These are phyloP conservation scores for Yarrowia sp. DNA, from an alignment of 805 yeast species.

Conservation along the genomic window DNA sequence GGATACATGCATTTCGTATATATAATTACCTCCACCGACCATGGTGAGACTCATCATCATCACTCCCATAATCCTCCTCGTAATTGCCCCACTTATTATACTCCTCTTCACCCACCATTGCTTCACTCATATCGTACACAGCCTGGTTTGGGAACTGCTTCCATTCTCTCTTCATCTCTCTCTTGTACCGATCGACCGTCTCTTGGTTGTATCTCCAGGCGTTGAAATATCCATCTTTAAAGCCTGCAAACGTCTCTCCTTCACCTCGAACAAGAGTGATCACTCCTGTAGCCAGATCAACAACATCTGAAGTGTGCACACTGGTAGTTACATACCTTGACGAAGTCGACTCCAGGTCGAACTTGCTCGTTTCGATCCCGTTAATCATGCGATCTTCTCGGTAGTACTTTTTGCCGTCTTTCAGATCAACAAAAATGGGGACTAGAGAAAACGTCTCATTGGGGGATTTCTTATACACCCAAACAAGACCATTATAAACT, in stretches of 20 bases:
- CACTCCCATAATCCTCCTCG: neutral
- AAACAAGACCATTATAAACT: neutral
- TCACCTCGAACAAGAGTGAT: neutral
- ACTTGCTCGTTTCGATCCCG: too few relatives aligned
- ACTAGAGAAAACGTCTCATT: neutral
- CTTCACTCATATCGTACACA: neutral
- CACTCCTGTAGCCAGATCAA: neutral
- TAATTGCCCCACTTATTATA: neutral
- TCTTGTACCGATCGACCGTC: neutral
- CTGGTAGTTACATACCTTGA: too few relatives aligned
- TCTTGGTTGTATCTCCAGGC: neutral
- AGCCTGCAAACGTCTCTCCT: neutral
- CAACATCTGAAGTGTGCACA: neutral
- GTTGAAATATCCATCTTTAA: neutral
- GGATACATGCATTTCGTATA: too few relatives aligned
- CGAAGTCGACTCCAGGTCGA: too few relatives aligned
- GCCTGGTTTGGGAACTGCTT: neutral
- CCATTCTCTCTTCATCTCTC: neutral
- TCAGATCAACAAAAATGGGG: neutral
- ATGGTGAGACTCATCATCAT: too few relatives aligned
- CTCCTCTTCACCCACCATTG: neutral
- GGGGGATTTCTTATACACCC: neutral
- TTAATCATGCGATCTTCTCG: too few relatives aligned
- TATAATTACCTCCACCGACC: too few relatives aligned
- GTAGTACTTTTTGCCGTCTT: too few relatives aligned